Base-by-base conservation (phyloP, 345 rosid genomes). In the Populus alba region DNA sequence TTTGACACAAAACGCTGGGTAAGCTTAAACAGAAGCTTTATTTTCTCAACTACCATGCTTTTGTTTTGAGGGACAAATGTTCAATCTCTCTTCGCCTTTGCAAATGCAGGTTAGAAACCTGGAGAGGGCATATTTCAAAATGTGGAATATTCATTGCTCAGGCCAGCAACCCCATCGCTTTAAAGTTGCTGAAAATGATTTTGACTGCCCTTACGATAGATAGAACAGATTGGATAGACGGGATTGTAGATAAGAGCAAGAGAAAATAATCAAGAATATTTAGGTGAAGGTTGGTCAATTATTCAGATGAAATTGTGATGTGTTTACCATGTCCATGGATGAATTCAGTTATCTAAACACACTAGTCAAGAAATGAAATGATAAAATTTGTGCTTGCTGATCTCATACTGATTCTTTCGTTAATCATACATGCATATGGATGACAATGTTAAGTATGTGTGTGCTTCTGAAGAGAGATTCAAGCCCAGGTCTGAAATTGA, bases 1-100 rank as follows among this genome's bases (percentile, higher is more conserved):
- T 97, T 97, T 20, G 99, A 97, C 87, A 94, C 99, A 25, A 78
- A 71, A 27, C 97, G 99, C 38, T 97, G 98, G 99, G 99, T 97
- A 83, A 87, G 94, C 74, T 18, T 43, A 39, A 41, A 33, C 20
- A 15, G 7, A 39, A 23, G 15, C 4, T 41, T 45, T 22, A 1
- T 5, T 22, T 63, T 31, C 55, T 3, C 3, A 17, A 22, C 37
- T 45, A 11, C 8, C n/a, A 5, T 8, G n/a, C 7, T 27, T 33
- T 38, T 35, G 17, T 23, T 63, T 4, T 7, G 3, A 59, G 22
- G 33, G 4, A 41, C 11, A 8, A 13, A 5, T 3, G 29, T 1
- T 39, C n/a, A 69, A n/a, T 59, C 29, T 51, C 41, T 43, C 47
- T 3, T 27, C 39, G n/a, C 33, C 16, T n/a, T 5, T 20, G 65